Evolutionary conservation across 352 stramenopile genomes (phyloP).

Genomic region (Phytophthora cactorum): DNA sequence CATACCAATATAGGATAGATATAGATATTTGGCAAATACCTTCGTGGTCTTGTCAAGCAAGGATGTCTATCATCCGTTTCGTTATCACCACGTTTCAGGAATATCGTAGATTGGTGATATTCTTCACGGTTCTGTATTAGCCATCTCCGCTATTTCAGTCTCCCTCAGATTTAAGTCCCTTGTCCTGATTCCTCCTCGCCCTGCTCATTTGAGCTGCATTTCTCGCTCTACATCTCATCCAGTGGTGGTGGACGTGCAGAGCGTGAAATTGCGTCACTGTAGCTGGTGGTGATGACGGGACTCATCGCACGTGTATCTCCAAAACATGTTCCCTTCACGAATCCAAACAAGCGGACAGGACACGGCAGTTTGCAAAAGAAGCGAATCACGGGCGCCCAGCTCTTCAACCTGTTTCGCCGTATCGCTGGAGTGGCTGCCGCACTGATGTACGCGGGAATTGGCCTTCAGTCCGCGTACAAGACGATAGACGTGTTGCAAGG

Average conservation of each 20-base stretch:
- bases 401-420: constrained; percentile 36
- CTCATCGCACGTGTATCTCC: constrained; percentile 21
- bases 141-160: constrained; percentile 21
- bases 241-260: neutral
- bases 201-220: neutral
- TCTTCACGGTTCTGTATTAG: neutral
- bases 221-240: neutral
- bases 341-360: constrained; percentile 12
- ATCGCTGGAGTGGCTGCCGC: constrained; percentile 31
- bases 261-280: neutral
- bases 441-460: constrained; percentile 26
- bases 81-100: neutral
- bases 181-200: constrained; percentile 4
- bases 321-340: constrained; percentile 5
- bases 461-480: constrained; percentile 21
- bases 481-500: constrained; percentile 27
- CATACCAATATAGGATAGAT: no score
- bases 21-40: neutral
- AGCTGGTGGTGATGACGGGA: constrained; percentile 18
- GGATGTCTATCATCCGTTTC: neutral
- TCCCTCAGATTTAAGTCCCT: constrained; percentile 13
- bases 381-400: constrained; percentile 26
- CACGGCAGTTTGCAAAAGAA: constrained; percentile 17
- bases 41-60: neutral
- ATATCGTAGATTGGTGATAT: neutral